Base-by-base conservation (phyloP, 1,284 basidiomycete genomes). In the Cutaneotrichosporon dermatis region DNA sequence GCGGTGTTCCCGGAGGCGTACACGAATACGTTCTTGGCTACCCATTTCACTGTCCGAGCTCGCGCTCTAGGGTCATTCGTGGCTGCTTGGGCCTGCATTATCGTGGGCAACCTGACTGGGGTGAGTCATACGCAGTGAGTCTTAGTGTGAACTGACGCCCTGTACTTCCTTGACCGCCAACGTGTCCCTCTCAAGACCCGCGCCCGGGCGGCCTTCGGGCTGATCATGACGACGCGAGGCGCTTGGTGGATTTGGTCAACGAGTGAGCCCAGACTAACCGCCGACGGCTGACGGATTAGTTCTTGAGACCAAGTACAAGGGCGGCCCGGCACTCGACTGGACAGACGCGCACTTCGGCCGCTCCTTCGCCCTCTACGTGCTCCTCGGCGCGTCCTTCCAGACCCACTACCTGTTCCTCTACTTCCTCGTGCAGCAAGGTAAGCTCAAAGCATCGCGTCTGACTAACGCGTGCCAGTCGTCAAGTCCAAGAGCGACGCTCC, bases 21-120 rank as follows among this genome's bases (percentile, higher is more conserved):
- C 57, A 64, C 66, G 4, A 67, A 63, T n/a, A 72, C 66, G 9
- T 73, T 71, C 58, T 63, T 73, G 39, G 60, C 71, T 10, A 46
- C 53, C 7, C 60, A 68, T 57, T 73, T 73, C 44, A 56, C 65
- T 3, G 71, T 73, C 25, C 63, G 71, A 33, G 60, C 68, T 8
- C 65, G 71, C 16, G 68, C 70, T 4, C 55, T 73, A 1, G 71
- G 66, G 6, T 54, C 54, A 5, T 58, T 73, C 37, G 11, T 53
- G n/a, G 48, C 39, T 16, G 57, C 57, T 1, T n/a, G 54, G 4
- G 45, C 48, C 0, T 44, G 57, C 4, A 58, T 36, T 13, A 34
- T 54, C 5, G 40, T 41, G 9, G 40, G 40, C 40, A 41, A 41
- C 40, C 3, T 33, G 44, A 15, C 44, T 15, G 44, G 15, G 11